A percentile compares a stretch with the other conserved stretches of the same genome.
Evolutionary conservation across 164 flowering plant genomes (phyloP).

Genomic region (Dillenia suffruticosa): DNA sequence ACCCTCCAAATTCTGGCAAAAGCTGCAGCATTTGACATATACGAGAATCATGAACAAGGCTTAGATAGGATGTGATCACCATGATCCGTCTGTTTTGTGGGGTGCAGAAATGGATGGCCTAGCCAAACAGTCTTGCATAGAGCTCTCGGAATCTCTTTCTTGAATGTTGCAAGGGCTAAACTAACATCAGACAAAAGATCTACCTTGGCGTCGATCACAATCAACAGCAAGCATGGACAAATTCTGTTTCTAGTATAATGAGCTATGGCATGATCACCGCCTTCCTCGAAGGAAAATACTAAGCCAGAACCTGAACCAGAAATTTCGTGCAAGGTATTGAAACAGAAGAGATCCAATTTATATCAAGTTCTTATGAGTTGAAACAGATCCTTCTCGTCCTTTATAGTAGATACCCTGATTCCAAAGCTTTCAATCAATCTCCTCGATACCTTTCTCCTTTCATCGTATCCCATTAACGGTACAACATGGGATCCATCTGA

Average conservation of each 20-base stretch:
- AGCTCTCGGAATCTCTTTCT: slow-evolving; percentile 2
- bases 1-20: slow-evolving; percentile 21
- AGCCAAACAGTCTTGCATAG: slow-evolving; percentile 36
- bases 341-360: slow-evolving; percentile 8
- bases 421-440: slow-evolving; percentile 45
- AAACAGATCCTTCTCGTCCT: slow-evolving; percentile 30
- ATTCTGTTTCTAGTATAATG: neutral
- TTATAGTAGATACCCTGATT: slow-evolving; percentile 34
- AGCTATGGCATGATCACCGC: slow-evolving; percentile 2
- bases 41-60: slow-evolving; percentile 42
- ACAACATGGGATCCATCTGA: slow-evolving; percentile 29
- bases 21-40: slow-evolving; percentile 14
- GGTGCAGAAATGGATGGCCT: slow-evolving; percentile 4
- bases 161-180: slow-evolving; percentile 6
- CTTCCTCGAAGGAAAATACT: slow-evolving; percentile 6
- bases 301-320: slow-evolving; percentile 11
- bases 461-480: slow-evolving; percentile 43
- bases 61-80: slow-evolving; percentile 22
- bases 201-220: slow-evolving; percentile 18
- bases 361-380: slow-evolving; percentile 28
- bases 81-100: neutral
- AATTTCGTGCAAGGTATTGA: slow-evolving; percentile 17
- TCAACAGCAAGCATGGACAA: slow-evolving; percentile 3
- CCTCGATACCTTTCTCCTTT: slow-evolving; percentile 32
- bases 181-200: slow-evolving; percentile 8